Conservation (phyloP, 139 green algal genomes). For the Tetradesmus obliquus region DNA sequence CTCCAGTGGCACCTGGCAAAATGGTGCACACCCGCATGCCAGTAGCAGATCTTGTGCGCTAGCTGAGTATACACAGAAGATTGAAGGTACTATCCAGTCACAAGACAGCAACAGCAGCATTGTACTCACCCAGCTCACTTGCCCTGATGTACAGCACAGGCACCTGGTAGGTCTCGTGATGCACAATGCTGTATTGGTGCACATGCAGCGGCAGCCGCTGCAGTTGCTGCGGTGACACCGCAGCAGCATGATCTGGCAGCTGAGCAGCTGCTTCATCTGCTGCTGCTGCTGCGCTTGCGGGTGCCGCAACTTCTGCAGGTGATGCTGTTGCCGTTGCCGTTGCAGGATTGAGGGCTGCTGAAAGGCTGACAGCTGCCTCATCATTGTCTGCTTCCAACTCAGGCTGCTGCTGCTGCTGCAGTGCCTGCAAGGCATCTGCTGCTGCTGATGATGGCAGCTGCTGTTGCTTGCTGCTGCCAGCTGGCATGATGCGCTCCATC, state of each 20-base stretch:
- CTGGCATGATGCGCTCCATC: neutral
- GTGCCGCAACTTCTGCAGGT: neutral
- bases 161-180: neutral
- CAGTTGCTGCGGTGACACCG: neutral
- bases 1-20: no score
- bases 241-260: neutral
- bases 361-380: neutral
- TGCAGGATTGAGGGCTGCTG: neutral
- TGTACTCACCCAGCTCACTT: neutral
- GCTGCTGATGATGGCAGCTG: neutral
- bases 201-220: neutral
- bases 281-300: neutral
- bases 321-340: neutral
- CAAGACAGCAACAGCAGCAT: no score
- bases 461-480: neutral
- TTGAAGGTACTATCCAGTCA: no score
- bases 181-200: slow-evolving; percentile 5
- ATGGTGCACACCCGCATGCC: no score
- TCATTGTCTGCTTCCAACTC: neutral
- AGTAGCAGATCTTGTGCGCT: no score
- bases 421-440: neutral
- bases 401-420: neutral
- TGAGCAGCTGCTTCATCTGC: neutral
- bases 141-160: neutral
- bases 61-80: no score